Conservation (phyloP, 1,284 basidiomycete species). For the Leccinum griseonigrum region DNA sequence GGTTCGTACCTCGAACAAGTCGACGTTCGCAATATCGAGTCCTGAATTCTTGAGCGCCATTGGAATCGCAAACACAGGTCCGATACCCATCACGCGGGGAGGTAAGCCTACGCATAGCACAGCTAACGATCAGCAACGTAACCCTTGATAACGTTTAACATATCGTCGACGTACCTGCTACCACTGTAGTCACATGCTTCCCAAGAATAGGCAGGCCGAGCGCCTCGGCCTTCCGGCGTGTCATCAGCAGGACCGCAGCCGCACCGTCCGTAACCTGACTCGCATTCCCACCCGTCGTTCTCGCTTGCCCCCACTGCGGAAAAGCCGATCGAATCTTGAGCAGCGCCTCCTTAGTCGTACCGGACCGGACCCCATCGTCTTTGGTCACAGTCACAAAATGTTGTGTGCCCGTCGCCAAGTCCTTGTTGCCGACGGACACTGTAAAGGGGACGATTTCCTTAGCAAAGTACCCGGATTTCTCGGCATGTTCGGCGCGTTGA, state of each 20-base stretch:
- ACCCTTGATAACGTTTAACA: not conserved
- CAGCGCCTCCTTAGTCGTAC: slow-evolving; percentile 71
- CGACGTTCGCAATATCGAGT: slow-evolving; percentile 69
- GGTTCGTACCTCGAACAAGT: slow-evolving; percentile 68
- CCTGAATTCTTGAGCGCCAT: slow-evolving; percentile 64
- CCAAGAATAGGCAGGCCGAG: slow-evolving; percentile 73
- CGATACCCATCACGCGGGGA: slow-evolving; percentile 85
- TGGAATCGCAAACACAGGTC: slow-evolving; percentile 72
- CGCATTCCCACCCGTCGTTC: slow-evolving; percentile 89
- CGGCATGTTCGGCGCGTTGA: slow-evolving; percentile 69
- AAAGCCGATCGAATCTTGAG: slow-evolving; percentile 77
- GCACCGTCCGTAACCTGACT: slow-evolving; percentile 88
- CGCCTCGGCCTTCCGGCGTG: slow-evolving; percentile 78
- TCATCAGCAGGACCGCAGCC: slow-evolving; percentile 85
- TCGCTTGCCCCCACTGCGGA: slow-evolving; percentile 79
- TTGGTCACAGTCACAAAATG: slow-evolving; percentile 57
- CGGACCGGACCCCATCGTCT: slow-evolving; percentile 83
- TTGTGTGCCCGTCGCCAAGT: slow-evolving; percentile 49
- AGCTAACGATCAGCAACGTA: not conserved
- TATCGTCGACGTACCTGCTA: slow-evolving; percentile 52
- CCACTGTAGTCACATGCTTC: slow-evolving; percentile 75
- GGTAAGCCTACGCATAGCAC: slow-evolving; percentile 48
- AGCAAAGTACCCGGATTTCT: slow-evolving; percentile 67
- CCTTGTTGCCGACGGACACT: slow-evolving; percentile 51
- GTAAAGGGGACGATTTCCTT: slow-evolving; percentile 83